Conservation (phyloP, 768 basidiomycete genomes). For the Crepidotus variabilis region DNA sequence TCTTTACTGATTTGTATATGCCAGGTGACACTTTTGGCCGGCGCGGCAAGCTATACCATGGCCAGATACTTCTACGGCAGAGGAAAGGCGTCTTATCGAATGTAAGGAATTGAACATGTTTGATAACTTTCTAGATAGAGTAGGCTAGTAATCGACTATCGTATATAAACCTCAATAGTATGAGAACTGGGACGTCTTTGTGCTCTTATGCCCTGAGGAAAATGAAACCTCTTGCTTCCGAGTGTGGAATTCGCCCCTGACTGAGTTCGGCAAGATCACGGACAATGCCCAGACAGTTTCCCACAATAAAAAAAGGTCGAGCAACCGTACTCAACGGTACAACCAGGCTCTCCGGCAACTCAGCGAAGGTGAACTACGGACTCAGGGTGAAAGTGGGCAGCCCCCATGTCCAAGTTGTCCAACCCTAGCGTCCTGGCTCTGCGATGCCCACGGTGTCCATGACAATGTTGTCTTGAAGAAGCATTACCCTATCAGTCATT, state of each 20-base stretch:
- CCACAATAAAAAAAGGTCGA: too few species aligned
- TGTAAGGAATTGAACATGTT: too few species aligned
- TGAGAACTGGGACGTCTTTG: too few species aligned
- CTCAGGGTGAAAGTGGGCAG: constrained; percentile 38
- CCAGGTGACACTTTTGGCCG: neutral
- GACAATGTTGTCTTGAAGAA: constrained; percentile 54
- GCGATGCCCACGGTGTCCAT: constrained; percentile 66
- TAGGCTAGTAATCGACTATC: too few species aligned
- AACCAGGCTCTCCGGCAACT: neutral
- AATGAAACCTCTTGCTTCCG: too few species aligned
- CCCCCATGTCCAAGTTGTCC: constrained; percentile 77
- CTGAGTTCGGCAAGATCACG: too few species aligned
- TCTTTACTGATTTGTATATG: neutral
- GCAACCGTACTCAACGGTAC: too few species aligned
- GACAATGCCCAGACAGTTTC: too few species aligned
- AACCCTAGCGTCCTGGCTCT: constrained; percentile 70
- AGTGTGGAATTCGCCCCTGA: too few species aligned
- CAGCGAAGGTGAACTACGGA: constrained; percentile 28
- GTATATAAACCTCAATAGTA: too few species aligned
- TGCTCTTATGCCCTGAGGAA: too few species aligned
- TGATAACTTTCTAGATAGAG: too few species aligned
- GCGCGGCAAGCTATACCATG: neutral
- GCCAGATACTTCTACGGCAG: neutral
- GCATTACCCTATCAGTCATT: constrained; percentile 47
- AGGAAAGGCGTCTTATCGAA: neutral